Conservation (phyloP, 305 asterid species). For the Plantago coronopus region DNA sequence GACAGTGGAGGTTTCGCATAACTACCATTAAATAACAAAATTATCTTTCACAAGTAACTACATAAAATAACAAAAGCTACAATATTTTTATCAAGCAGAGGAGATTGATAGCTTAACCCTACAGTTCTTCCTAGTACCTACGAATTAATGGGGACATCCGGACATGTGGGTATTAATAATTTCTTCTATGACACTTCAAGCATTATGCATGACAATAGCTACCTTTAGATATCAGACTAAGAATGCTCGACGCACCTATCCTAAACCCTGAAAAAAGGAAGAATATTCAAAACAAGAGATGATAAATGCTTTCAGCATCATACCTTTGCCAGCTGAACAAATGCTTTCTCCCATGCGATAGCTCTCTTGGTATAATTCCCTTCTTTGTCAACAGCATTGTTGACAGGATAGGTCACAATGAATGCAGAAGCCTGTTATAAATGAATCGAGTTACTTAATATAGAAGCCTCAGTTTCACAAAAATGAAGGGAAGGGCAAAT, state of each 20-base stretch:
- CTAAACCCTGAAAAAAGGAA: background rate
- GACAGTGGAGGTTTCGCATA: background rate
- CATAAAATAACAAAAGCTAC: no score
- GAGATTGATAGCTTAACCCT: background rate
- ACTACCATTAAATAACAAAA: no score
- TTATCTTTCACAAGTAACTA: no score
- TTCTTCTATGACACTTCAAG: no score
- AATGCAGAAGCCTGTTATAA: slow-evolving; percentile 89
- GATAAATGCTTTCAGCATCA: background rate
- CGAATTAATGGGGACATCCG: background rate
- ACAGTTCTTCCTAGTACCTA: background rate
- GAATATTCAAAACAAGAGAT: background rate
- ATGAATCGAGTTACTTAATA: slow-evolving; percentile 10
- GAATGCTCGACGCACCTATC: background rate
- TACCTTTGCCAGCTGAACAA: slow-evolving; percentile 92
- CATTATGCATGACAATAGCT: no score
- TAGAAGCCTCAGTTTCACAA: slow-evolving; percentile 12
- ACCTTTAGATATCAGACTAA: background rate
- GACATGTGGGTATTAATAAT: no score
- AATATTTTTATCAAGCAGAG: no score
- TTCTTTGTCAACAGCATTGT: slow-evolving; percentile 74
- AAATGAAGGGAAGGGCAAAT: slow-evolving; percentile 4
- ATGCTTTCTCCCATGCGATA: slow-evolving; percentile 95
- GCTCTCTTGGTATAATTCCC: slow-evolving; percentile 78
- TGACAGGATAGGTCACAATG: slow-evolving; percentile 91